Evolutionary conservation across 495 filamentous ascomycete genomes (phyloP), one percentile per base, ranked within the genome.

Genomic region (Hypoxylon intermedium): DNA sequence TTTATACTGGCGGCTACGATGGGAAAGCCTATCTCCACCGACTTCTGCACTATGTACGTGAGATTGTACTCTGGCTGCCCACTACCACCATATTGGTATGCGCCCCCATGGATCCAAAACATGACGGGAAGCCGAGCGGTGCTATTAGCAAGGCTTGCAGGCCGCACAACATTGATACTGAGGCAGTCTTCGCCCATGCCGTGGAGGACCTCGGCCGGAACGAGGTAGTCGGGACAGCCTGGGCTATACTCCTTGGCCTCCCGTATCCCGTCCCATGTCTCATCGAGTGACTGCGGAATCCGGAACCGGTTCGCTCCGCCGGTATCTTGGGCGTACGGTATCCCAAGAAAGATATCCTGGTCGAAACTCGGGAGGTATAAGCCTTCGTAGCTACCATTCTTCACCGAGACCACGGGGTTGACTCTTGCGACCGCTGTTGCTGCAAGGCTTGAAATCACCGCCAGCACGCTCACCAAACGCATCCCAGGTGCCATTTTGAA

Each of bases 71-170:
- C 77, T 52, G 84, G 83, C 71, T 76, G 78, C 19, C 62, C 53
- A 2, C 80, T 83, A 0, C 79, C 80, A 2, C 87, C 87, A 3
- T 84, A 67, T 63, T 88, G 83, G 60, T 88, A 89, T 1, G 79
- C 83, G 18, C 87, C 87, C 24, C 86, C 87, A 63, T 82, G 87
- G 33, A 91, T 89, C 84, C 85, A 89, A 6, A 88, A 76, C 37
- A 86, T 72, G 15, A 90, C 82, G 0, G 88, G 88, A 1, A 89
- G 56, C 41, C 20, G 7, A 30, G 46, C 9, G 4, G 26, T 46
- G 16, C 28, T 42, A 19, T 26, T 53, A 0, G 24, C 20, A 15
- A 60, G 19, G 0, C 79, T 80, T 1, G 78, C 45, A 1, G 88
- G 87, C 12, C 87, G 81, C 9, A 82, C 71, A n/a, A 91, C 78